Evolutionary conservation across 2,329 filamentous ascomycete genomes (phyloP).

Genomic region (Coniochaeta prunicola): DNA sequence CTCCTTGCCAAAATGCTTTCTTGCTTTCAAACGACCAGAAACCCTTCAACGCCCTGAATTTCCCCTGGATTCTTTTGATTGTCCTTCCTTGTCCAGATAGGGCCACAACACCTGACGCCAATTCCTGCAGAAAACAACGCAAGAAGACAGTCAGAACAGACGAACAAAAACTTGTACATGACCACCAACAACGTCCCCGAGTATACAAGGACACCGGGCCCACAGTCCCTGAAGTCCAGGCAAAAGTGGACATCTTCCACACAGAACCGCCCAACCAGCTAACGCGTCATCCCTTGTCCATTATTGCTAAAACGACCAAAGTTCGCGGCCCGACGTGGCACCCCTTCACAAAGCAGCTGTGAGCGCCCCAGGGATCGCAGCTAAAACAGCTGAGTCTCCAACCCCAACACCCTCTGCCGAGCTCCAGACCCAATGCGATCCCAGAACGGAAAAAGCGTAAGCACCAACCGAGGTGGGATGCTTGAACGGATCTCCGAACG

Average conservation of each 20-base stretch:
- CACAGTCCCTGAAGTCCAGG: background rate
- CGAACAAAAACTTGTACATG: background rate
- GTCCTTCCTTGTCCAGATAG: background rate
- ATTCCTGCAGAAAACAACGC: background rate
- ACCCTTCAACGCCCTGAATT: background rate
- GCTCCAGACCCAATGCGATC: background rate
- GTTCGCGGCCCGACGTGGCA: background rate
- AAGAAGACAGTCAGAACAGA: background rate
- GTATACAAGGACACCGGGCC: background rate
- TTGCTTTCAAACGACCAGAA: background rate
- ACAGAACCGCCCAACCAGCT: background rate
- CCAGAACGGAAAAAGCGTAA: background rate
- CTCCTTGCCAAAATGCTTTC: background rate
- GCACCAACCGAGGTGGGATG: background rate
- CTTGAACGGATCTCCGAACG: background rate
- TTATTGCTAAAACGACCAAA: background rate
- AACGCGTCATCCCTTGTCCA: background rate
- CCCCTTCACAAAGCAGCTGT: background rate
- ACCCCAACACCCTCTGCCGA: background rate
- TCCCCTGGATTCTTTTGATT: background rate
- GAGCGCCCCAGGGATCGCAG: background rate
- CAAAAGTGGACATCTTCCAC: too few species aligned
- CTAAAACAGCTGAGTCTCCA: background rate
- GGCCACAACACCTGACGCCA: background rate
- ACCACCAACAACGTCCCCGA: background rate